Base-by-base conservation (phyloP, 2,329 filamentous ascomycete species). In the Penicillium sp. region DNA sequence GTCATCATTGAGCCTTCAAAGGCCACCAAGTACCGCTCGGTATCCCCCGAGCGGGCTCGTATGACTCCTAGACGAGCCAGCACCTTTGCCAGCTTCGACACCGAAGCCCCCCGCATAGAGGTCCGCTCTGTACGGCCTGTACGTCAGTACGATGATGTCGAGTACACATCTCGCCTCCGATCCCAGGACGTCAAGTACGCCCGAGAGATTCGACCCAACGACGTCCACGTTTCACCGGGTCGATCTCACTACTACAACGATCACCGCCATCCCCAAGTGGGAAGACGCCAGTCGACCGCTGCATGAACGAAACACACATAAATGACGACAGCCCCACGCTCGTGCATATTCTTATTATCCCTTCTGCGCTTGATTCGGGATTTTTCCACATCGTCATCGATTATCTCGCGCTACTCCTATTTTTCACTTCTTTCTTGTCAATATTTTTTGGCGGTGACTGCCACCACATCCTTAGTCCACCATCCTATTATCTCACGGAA, bases 111-210 rank as follows among this genome's bases (percentile, higher is more conserved):
- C 24, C 70, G 69, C 13, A 65, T 70, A 56, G 70, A 73, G 45
- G 58, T 67, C 22, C 68, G 65, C 22, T 62, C 64, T 49, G 65
- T 64, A 35, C 70, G 69, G 19, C 66, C 74, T 22, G 55, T 60
- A 17, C 66, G 68, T 33, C 56, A 57, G 8, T 67, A 68, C 50
- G 64, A 64, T 2, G 71, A 75, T 60, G 64, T 72, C 9, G 68
- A 75, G 30, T 70, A 69, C 30, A 53, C 65, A 44, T 15, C 65
- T 13, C 67, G 64, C 17, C 47, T 62, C 17, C 70, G 69, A n/a
- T 65, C 68, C 12, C 68, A 70, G 26, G 73, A 76, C 15, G n/a
- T 72, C 38, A 74, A 68, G 51, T 74, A 71, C 57, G 60, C 68
- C n/a, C 70, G 71, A 9, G 68, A 73, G 28, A 68, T 75, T 37